Base-by-base conservation (phyloP, 2,329 filamentous ascomycete species). In the Colletotrichum tropicale region DNA sequence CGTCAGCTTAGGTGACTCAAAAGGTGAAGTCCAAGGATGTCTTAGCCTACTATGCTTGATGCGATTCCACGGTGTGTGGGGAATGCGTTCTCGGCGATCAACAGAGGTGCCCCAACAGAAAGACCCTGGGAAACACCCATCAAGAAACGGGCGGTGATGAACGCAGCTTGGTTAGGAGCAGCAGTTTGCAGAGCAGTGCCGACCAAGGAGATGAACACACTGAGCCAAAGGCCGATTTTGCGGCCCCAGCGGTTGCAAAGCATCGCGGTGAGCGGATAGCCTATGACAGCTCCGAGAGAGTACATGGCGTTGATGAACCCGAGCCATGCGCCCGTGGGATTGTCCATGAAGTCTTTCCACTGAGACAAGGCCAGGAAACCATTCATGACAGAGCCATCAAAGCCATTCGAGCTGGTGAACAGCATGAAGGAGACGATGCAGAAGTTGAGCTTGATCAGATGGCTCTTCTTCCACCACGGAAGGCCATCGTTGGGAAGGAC, bases 211-310 rank as follows among this genome's bases (percentile, higher is more conserved):
- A 70, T 21, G 58, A 65, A 24, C 8, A 70, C 58, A 7, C 71
- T 65, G n/a, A 70, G 43, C 71, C 71, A 74, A 24, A 74, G 60
- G n/a, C 71, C 71, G 9, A 58, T 58, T 67, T 74, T 74, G 16
- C 71, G 66, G 21, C 71, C 71, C 48, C 66, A 66, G 13, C 61
- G 58, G 58, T 74, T 74, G 60, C 66, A 70, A 4, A 82, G 78
- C 84, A 85, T 86, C 18, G 85, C 84, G n/a, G 84, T 83, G 34
- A 87, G 30, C 10, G 71, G 71, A 62, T 8, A 74, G 13, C 58
- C 71, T 30, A 70, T 79, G 72, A 86, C 85, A 6, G 83, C 81
- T 18, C 85, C 85, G n/a, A 84, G 69, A 71, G 84, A 83, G 82
- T 83, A 86, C 16, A 82, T 83, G 1, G 66, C 66, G 43, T 70